phyloP scores from a whole-genome alignment of 2,329 filamentous ascomycete species.

The Scytalidium sp. region DNA sequence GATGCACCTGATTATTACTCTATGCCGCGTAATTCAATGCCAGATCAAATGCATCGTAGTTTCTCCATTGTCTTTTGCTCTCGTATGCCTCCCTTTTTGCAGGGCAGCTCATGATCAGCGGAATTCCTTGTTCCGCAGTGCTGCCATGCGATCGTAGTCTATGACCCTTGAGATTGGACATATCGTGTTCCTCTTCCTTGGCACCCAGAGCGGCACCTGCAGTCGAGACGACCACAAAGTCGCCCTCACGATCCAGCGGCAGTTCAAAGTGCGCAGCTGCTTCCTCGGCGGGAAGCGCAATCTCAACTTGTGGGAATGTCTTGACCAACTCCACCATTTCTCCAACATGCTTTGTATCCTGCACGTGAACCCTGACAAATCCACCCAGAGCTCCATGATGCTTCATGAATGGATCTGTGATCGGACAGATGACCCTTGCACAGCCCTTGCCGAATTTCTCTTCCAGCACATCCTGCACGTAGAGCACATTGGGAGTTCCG shows the following conservation, averaged over 20 bases:
- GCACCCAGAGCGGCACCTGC: slow-evolving; percentile 35
- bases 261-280: slow-evolving; percentile 34
- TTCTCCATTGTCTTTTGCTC: slow-evolving; percentile 28
- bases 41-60: slow-evolving; percentile 37
- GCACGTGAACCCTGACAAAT: slow-evolving; percentile 38
- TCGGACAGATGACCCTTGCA: slow-evolving; percentile 39
- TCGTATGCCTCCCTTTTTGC: slow-evolving; percentile 6
- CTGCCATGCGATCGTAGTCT: slow-evolving; percentile 38
- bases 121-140: slow-evolving; percentile 35
- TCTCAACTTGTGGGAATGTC: slow-evolving; percentile 14
- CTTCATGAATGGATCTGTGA: slow-evolving; percentile 39
- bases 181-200: slow-evolving; percentile 31
- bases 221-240: slow-evolving; percentile 36
- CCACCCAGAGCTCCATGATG: slow-evolving; percentile 40
- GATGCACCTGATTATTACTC: too few relatives aligned
- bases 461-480: slow-evolving; percentile 35
- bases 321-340: slow-evolving; percentile 23
- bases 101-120: slow-evolving; percentile 31
- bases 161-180: slow-evolving; percentile 30
- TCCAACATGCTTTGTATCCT: slow-evolving; percentile 17
- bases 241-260: slow-evolving; percentile 37
- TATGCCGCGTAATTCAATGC: slow-evolving; percentile 29
- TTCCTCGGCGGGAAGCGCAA: slow-evolving; percentile 27
- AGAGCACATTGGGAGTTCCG: slow-evolving; percentile 35
- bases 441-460: slow-evolving; percentile 25